phyloP scores from a whole-genome alignment of 306 rosid species.

The Medicago truncatula region DNA sequence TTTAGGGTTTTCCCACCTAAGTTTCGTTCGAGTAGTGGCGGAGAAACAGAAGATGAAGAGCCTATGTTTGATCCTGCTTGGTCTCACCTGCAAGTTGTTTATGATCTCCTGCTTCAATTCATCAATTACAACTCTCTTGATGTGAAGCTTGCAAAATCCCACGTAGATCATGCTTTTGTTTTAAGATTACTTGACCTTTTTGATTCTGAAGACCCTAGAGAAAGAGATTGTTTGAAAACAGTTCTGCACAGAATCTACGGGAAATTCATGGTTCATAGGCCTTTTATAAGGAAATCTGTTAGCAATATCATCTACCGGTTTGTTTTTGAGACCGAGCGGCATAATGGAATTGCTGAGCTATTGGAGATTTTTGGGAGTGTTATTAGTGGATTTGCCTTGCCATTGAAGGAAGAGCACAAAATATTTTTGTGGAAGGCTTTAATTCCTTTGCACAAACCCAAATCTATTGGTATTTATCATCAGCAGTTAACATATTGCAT shows the following conservation, averaged over 20 bases:
- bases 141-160: conserved; percentile 77
- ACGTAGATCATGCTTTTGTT: conserved; percentile 82
- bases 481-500: conserved; percentile 92
- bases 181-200: conserved; percentile 89
- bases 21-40: conserved; percentile 71
- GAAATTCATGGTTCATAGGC: conserved; percentile 96
- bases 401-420: conserved; percentile 97
- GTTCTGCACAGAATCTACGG: conserved; percentile 92
- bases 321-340: conserved; percentile 89
- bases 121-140: conserved; percentile 77
- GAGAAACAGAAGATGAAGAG: conserved; percentile 92
- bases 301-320: conserved; percentile 88
- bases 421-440: conserved; percentile 83
- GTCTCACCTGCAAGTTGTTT: conserved; percentile 90
- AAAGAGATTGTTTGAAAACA: conserved; percentile 97
- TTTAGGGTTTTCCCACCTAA: conserved; percentile 96
- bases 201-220: conserved; percentile 98
- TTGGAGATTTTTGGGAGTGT: conserved; percentile 98
- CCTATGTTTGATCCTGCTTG: conserved; percentile 98
- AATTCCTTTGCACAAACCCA: conserved; percentile 95
- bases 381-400: conserved; percentile 94
- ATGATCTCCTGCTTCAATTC: conserved; percentile 89
- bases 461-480: conserved; percentile 90
- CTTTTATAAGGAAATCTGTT: conserved; percentile 84
- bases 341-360: conserved; percentile 93